Base-by-base conservation (phyloP, 1,139 yeast genomes). In the Suhomyces wounanorum region DNA sequence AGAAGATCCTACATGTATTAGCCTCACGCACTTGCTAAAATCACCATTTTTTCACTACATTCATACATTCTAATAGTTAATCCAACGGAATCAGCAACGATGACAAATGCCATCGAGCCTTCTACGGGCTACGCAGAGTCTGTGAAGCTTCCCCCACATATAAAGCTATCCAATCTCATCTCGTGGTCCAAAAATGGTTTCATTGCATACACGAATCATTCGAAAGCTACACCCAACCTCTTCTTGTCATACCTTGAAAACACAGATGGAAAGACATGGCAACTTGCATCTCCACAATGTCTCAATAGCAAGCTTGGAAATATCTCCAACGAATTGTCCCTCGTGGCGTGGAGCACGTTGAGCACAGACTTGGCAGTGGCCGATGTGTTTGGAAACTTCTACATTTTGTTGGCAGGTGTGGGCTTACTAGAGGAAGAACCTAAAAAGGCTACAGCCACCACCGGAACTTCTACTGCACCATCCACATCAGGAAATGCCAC, bases 121-220 rank as follows among this genome's bases (percentile, higher is more conserved):
- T 18, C 31, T 10, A 36, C 21, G 33, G 18, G 17, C 33, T 33
- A 35, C 30, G 26, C 36, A 13, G 44, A 18, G 11, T 25, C 25
- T 10, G 21, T 17, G 11, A 40, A 16, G 30, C 41, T 37, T n/a
- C 23, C 43, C 17, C 40, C 40, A 3, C 44, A 31, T 17, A 13
- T 39, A 37, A 44, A 38, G 40, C 26, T 40, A n/a, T 18, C 45
- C 21, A 43, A 43, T 21, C 54, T 57, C 44, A 75, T 87, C 31
- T 79, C 90, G 17, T 88, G 95, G 96, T 85, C 91, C 17, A 77
- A 81, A 55, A 84, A 83, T 60, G 95, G 95, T 16, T 82, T 85
- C 59, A 77, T 88, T 23, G 94, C 92, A 1, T 86, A 82, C 58
- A 70, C 81, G 4, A 64, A 63, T 39, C 62, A 69, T 47, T 25